A percentile compares a stretch with the other conserved stretches of the same genome.
phyloP scores from a whole-genome alignment of 75 land plant species.

The Azolla pinnata region DNA sequence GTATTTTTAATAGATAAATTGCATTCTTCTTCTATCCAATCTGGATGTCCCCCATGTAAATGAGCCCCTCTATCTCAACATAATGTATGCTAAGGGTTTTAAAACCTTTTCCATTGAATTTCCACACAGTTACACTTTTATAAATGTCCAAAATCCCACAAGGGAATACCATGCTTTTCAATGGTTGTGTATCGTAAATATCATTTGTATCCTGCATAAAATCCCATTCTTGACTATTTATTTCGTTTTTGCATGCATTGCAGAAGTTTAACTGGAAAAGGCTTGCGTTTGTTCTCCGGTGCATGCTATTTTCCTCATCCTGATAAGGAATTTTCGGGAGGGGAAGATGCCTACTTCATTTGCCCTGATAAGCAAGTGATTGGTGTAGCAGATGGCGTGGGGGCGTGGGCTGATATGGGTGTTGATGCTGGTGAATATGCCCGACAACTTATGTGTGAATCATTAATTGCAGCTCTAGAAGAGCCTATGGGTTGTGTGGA shows the following conservation, averaged over 20 bases:
- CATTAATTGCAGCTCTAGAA: constrained; percentile 59
- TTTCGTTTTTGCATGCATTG: constrained; percentile 9
- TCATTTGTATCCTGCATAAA: neutral
- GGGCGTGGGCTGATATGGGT: constrained; percentile 92
- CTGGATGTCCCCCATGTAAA: too few species aligned
- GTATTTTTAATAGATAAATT: too few species aligned
- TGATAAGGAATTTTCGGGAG: constrained; percentile 80
- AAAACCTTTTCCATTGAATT: constrained; percentile 5
- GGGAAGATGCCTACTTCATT: constrained; percentile 96
- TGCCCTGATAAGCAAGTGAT: constrained; percentile 70
- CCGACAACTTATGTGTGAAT: constrained; percentile 77
- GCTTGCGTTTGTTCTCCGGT: constrained; percentile 65
- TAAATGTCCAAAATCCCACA: too few species aligned
- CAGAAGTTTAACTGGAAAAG: constrained; percentile 38
- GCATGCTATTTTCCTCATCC: constrained; percentile 91
- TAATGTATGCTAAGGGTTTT: neutral
- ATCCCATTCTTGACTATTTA: neutral
- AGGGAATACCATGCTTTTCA: too few species aligned
- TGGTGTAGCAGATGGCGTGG: constrained; percentile 98
- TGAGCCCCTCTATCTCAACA: too few species aligned
- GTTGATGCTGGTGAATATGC: constrained; percentile 86
- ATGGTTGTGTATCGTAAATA: too few species aligned
- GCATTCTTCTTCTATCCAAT: too few species aligned
- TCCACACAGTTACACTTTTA: neutral
- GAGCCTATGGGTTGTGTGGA: constrained; percentile 79